Conservation (phyloP, 495 filamentous ascomycete species). For the Terfezia claveryi region DNA sequence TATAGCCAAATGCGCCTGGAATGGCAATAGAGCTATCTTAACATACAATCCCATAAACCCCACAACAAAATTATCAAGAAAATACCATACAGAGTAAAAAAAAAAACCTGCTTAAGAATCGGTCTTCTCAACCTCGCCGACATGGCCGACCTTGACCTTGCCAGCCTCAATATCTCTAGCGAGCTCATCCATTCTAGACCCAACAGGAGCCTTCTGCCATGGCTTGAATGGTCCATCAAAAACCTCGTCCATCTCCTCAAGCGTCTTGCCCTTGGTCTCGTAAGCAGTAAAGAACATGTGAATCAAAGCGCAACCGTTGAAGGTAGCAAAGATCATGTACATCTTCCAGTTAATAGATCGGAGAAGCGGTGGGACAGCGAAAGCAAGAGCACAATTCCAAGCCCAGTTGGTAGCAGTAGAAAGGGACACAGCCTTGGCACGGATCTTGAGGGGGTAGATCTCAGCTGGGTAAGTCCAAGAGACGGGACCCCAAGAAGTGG, state of each 20-base stretch:
- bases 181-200: constrained; percentile 27
- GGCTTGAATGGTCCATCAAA: constrained; percentile 28
- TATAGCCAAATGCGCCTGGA: too few species aligned
- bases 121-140: neutral
- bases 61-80: too few species aligned
- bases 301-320: constrained; percentile 32
- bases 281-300: constrained; percentile 39
- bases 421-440: constrained; percentile 43
- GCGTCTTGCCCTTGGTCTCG: constrained; percentile 29
- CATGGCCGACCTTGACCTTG: constrained; percentile 21
- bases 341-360: constrained; percentile 35
- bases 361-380: constrained; percentile 30
- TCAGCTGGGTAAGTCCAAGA: constrained; percentile 47
- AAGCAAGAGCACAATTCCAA: constrained; percentile 21
- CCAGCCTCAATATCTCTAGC: constrained; percentile 31
- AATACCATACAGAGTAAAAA: too few species aligned
- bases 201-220: constrained; percentile 26
- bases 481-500: constrained; percentile 36
- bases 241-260: constrained; percentile 28
- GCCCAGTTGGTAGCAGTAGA: constrained; percentile 45
- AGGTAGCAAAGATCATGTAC: constrained; percentile 27
- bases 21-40: too few species aligned
- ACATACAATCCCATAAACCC: too few species aligned
- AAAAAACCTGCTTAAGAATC: too few species aligned
- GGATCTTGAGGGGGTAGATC: constrained; percentile 42